Conservation (phyloP, 2,329 filamentous ascomycete species). For the Colletotrichum karsti region DNA sequence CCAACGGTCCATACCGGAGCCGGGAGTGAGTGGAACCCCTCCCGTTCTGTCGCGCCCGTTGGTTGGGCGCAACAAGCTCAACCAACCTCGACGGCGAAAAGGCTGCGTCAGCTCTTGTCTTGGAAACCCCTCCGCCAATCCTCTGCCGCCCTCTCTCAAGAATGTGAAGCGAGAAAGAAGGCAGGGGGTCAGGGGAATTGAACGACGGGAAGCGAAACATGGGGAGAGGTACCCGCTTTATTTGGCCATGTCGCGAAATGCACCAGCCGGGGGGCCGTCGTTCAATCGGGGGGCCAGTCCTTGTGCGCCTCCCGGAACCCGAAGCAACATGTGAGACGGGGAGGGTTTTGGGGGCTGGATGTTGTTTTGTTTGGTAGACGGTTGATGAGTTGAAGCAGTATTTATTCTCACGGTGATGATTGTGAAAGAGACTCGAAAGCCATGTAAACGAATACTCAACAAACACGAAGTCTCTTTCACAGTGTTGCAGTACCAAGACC, state of each 20-base stretch:
- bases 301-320: conserved; percentile 4
- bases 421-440: too few relatives aligned
- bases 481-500: background rate
- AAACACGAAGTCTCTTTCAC: background rate
- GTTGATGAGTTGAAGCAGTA: too few relatives aligned
- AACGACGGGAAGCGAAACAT: background rate
- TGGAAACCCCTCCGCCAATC: background rate
- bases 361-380: conserved; percentile 15
- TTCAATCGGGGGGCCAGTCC: background rate
- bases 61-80: too few relatives aligned
- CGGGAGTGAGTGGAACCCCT: background rate
- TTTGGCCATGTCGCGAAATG: background rate
- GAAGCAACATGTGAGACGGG: conserved; percentile 19
- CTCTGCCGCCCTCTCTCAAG: background rate
- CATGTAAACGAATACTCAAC: conserved; percentile 5
- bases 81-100: background rate
- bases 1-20: too few relatives aligned
- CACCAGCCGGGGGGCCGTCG: background rate
- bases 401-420: too few relatives aligned
- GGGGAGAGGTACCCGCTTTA: background rate
- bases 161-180: background rate
- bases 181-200: background rate
- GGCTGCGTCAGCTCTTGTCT: background rate
- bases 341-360: conserved; percentile 15
- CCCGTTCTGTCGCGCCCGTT: background rate